Conservation (phyloP, 345 rosid genomes). For the Brassica napus region Da-Ae NC_063444.1:19371501-19372000, state of each 20-base stretch:
- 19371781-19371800: neutral
- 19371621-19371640: neutral
- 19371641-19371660: too few relatives aligned
- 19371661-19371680: neutral
- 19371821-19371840: neutral
- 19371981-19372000: too few relatives aligned
- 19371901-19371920: neutral
- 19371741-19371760: neutral
- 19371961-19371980: too few relatives aligned
- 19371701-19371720: neutral
- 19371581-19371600: neutral
- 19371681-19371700: too few relatives aligned
- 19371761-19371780: neutral
- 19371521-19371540: neutral
- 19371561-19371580: neutral
- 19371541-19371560: too few relatives aligned
- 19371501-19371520: neutral
- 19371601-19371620: neutral
- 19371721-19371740: too few relatives aligned
- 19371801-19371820: neutral
- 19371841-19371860: neutral
- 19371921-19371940: too few relatives aligned
- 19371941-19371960: too few relatives aligned
- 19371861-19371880: neutral
- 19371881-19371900: neutral